Conservation (phyloP, 2,329 filamentous ascomycete genomes). For the Conoideocrella luteorostrata region DNA sequence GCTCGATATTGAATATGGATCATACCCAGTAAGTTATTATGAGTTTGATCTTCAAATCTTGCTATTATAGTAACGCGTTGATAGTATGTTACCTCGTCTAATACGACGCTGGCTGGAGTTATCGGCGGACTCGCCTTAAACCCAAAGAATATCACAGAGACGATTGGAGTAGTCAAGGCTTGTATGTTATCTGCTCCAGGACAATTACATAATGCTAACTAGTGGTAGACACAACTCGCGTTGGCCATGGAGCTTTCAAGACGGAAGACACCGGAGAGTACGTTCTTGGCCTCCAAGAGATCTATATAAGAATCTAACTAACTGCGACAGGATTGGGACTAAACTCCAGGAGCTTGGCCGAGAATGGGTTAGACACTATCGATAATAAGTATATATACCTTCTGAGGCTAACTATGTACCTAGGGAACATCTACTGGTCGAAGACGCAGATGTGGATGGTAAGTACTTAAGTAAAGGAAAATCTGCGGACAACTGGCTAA, state of each 20-base stretch:
- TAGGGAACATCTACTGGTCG: constrained; percentile 47
- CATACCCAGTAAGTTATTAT: constrained; percentile 22
- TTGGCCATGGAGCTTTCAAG: constrained; percentile 59
- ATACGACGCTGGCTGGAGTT: constrained; percentile 35
- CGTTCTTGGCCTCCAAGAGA: constrained; percentile 14
- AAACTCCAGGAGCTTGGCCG: constrained; percentile 42
- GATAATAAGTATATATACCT: constrained; percentile 11
- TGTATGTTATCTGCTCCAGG: constrained; percentile 32
- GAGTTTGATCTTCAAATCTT: constrained; percentile 9
- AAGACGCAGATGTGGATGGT: constrained; percentile 51
- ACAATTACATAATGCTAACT: constrained; percentile 14
- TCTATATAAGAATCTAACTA: constrained; percentile 15
- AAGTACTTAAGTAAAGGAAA: constrained; percentile 12
- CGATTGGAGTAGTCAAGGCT: constrained; percentile 63
- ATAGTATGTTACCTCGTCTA: constrained; percentile 7
- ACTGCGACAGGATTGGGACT: constrained; percentile 26
- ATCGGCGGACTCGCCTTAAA: constrained; percentile 57
- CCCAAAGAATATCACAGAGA: constrained; percentile 51
- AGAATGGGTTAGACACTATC: constrained; percentile 27
- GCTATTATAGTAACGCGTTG: not conserved
- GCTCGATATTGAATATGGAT: constrained; percentile 56
- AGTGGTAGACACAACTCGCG: constrained; percentile 52
- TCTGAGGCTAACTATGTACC: constrained; percentile 15
- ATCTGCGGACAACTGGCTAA: constrained; percentile 12
- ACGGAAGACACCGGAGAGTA: constrained; percentile 47